Percentiles rank a stretch among this genome's conserved stretches.
Evolutionary conservation across 192 early-diverging fungal genomes (phyloP).

Genomic region (Podila epigama): DNA sequence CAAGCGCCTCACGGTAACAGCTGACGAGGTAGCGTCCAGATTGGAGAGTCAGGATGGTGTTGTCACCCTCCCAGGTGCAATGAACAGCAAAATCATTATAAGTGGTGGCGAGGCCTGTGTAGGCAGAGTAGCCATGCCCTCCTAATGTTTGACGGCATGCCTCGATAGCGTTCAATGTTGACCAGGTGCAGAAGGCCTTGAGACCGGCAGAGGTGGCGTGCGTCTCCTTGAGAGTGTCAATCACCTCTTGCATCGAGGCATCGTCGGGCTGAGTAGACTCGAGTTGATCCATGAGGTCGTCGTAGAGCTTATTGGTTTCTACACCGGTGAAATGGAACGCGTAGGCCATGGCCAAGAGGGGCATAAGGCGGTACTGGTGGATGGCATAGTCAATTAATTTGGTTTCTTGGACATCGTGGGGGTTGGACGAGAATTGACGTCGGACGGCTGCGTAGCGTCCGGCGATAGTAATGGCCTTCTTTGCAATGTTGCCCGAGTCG

Average conservation of each 20-base stretch:
- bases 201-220: conserved; percentile 90
- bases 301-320: conserved; percentile 81
- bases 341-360: conserved; percentile 87
- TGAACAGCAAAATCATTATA: conserved; percentile 89
- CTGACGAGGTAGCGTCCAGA: conserved; percentile 84
- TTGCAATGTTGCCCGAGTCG: conserved; percentile 84
- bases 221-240: conserved; percentile 86
- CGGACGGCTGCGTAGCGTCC: conserved; percentile 89
- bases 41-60: conserved; percentile 89
- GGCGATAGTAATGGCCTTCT: conserved; percentile 93
- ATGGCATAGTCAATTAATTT: conserved; percentile 92
- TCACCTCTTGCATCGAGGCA: conserved; percentile 60
- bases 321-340: conserved; percentile 91
- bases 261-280: conserved; percentile 69
- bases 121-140: conserved; percentile 91
- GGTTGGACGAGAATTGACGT: conserved; percentile 79
- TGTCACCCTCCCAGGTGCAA: conserved; percentile 89
- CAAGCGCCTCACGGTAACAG: conserved; percentile 68
- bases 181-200: conserved; percentile 94
- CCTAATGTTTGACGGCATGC: conserved; percentile 88
- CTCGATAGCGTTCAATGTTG: conserved; percentile 85
- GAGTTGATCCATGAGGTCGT: conserved; percentile 76
- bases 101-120: conserved; percentile 86
- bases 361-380: conserved; percentile 90
- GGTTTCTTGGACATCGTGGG: conserved; percentile 71